Evolutionary conservation across 2,329 filamentous ascomycete species (phyloP), one percentile per base, ranked within the genome.

Genomic region (Pseudopyricularia javanii): DNA sequence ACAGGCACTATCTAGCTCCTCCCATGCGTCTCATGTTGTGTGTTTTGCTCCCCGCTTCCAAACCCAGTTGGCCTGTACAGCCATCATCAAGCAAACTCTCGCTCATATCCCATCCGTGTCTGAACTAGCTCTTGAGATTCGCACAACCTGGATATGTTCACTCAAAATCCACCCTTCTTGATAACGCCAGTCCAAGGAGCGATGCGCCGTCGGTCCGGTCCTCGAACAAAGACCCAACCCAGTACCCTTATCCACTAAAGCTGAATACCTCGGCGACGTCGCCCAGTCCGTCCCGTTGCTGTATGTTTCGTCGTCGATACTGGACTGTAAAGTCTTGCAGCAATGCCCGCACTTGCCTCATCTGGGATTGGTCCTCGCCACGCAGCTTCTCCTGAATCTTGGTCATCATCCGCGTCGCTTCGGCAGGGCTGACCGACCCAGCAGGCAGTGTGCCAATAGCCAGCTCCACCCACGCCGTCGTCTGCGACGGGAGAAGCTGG

Each of bases 241-340:
- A n/a, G 22, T 7, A 15, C 40, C 40, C 40, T 45, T 45, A 45
- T 26, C 40, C 40, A 45, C 22, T 45, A 24, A 45, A 45, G 15
- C 12, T 45, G 40, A 45, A 45, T 24, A 45, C 40, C 24, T 90
- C 89, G 70, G 95, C 90, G 54, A 97, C 72, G 63, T 89, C 79
- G 3, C 91, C 91, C 43, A 97, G 73, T 1, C 91, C 91, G 64
- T 97, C 91, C 56, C 91, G 75, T 7, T 93, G 93, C n/a, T 93
- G 91, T 48, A 98, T 88, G 63, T 98, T 96, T 57, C 94, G 80
- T 63, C 94, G 79, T 50, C 94, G 82, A 68, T 98, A 98, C 30
- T 84, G 88, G 65, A 91, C 95, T 24, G 93, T 97, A 65, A 98
- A 98, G 68, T 98, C 94, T 70, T 97, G 93, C 54, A 98, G 76